Conservation (phyloP, 2,329 filamentous ascomycete genomes). For the Colletotrichum sp. region DNA sequence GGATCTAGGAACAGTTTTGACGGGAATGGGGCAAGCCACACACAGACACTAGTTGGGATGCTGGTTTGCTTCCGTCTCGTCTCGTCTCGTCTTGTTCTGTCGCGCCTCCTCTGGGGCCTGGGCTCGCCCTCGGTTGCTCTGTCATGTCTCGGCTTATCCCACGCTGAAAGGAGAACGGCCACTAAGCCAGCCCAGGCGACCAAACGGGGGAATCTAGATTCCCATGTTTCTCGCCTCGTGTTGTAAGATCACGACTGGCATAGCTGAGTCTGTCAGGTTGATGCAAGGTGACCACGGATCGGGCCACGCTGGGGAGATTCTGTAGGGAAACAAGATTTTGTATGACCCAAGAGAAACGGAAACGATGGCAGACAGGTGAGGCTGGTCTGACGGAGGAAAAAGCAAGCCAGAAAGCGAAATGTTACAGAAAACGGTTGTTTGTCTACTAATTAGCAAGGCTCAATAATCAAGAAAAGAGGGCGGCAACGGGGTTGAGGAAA, state of each 20-base stretch:
- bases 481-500: neutral
- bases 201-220: neutral
- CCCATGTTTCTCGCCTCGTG: neutral
- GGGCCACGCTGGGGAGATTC: conserved; percentile 8
- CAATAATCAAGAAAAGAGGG: neutral
- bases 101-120: conserved; percentile 8
- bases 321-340: conserved; percentile 6
- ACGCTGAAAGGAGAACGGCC: conserved; percentile 12
- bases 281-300: neutral
- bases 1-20: conserved; percentile 5
- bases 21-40: conserved; percentile 20
- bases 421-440: conserved; percentile 17
- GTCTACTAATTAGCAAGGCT: conserved; percentile 8
- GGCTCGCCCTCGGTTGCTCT: conserved; percentile 1
- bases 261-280: neutral
- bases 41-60: conserved; percentile 12
- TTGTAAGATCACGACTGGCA: neutral
- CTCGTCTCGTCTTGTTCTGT: conserved; percentile 20
- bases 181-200: conserved; percentile 5
- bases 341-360: neutral
- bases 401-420: conserved; percentile 13
- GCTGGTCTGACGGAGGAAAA: neutral
- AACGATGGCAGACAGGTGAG: neutral
- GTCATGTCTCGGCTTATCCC: conserved; percentile 11
- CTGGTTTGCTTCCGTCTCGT: conserved; percentile 22